A percentile compares a stretch with the other conserved stretches of the same genome.
Conservation (phyloP, 208 protist genomes). For the Crithidia sp. region DNA sequence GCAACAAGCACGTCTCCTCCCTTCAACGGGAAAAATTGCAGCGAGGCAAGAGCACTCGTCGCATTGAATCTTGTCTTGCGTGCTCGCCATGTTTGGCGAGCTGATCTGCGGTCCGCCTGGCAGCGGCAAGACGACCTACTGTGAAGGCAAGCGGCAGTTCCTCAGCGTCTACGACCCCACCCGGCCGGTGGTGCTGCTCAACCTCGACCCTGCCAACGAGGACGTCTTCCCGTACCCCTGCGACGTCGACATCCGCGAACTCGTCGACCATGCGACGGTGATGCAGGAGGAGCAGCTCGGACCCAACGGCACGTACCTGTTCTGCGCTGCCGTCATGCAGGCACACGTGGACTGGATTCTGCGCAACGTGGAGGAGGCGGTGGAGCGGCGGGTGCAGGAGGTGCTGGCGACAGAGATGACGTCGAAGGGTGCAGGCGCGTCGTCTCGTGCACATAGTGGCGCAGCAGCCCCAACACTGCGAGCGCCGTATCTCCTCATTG, state of each 20-base stretch:
- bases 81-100: constrained; percentile 91
- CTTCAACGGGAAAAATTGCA: too few relatives aligned
- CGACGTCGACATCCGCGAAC: constrained; percentile 93
- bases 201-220: constrained; percentile 99
- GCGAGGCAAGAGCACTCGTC: too few relatives aligned
- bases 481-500: constrained; percentile 95
- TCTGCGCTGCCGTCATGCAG: constrained; percentile 96
- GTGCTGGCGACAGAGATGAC: constrained; percentile 39
- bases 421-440: background rate
- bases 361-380: constrained; percentile 57
- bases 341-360: constrained; percentile 77
- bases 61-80: too few relatives aligned
- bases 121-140: constrained; percentile 96
- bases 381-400: constrained; percentile 66
- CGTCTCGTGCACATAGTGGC: background rate
- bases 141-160: constrained; percentile 95
- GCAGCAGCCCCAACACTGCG: constrained; percentile 24
- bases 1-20: too few relatives aligned
- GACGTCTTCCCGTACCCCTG: constrained; percentile 93
- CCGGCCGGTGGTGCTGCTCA: constrained; percentile 92
- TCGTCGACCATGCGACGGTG: constrained; percentile 90
- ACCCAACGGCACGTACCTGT: constrained; percentile 98
- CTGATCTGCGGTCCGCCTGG: constrained; percentile 97
- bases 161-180: constrained; percentile 90
- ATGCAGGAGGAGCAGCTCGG: constrained; percentile 96